Conservation (phyloP, 495 filamentous ascomycete genomes). For the Hapsidospora chrysogenum region DNA sequence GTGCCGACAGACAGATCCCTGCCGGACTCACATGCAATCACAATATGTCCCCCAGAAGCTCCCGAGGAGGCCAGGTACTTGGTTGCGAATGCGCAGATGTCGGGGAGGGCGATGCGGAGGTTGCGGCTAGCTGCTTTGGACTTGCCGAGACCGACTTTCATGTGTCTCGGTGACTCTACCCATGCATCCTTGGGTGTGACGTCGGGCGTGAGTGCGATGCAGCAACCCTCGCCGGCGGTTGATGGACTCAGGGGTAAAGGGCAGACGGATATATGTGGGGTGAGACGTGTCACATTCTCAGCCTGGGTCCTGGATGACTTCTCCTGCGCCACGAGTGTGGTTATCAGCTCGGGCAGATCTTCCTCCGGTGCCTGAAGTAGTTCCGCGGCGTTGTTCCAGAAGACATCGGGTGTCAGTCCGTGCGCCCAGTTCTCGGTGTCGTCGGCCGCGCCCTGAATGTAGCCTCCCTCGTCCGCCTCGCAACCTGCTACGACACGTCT, state of each 20-base stretch:
- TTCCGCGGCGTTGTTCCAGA: constrained; percentile 49
- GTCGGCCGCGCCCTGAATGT: constrained; percentile 89
- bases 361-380: constrained; percentile 44
- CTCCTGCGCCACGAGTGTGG: constrained; percentile 25
- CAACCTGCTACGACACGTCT: constrained; percentile 39
- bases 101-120: constrained; percentile 46
- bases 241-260: constrained; percentile 7
- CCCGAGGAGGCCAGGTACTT: no score
- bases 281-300: constrained; percentile 16
- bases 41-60: constrained; percentile 8
- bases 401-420: constrained; percentile 56
- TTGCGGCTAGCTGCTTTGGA: constrained; percentile 62
- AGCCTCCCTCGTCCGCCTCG: constrained; percentile 52
- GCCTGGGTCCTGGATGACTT: constrained; percentile 4
- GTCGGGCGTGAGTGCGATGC: constrained; percentile 16
- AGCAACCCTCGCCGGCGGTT: constrained; percentile 6
- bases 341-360: constrained; percentile 48
- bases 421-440: constrained; percentile 82
- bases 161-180: constrained; percentile 16
- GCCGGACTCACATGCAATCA: constrained; percentile 23
- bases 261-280: constrained; percentile 16
- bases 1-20: constrained; percentile 25
- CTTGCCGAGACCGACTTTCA: constrained; percentile 48
- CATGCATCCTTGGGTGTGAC: constrained; percentile 14
- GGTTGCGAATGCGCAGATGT: constrained; percentile 31